Percentiles rank a stretch among this genome's conserved stretches.
These are phyloP conservation scores for Pythium coloratum DNA, from an alignment of 352 stramenopile genomes.

Conservation along the genomic window DNA sequence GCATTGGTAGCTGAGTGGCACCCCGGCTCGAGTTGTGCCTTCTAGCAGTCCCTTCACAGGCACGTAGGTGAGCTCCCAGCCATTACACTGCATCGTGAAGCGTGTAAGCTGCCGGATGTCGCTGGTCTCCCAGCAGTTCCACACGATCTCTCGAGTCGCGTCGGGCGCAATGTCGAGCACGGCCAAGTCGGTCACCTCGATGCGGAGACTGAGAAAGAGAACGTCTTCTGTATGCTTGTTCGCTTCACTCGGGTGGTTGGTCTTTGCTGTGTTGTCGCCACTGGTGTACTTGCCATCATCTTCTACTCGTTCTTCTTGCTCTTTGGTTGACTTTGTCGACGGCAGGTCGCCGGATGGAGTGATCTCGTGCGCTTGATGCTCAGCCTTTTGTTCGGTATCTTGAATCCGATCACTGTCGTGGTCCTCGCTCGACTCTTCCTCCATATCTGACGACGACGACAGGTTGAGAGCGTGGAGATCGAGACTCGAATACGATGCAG, in stretches of 20 bases:
- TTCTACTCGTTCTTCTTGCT: neutral
- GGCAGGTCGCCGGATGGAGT: too few relatives aligned
- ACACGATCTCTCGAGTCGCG: slow-evolving; percentile 28
- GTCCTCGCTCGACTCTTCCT: neutral
- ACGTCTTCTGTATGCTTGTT: slow-evolving; percentile 7
- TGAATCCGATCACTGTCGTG: neutral
- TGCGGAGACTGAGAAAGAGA: slow-evolving; percentile 39
- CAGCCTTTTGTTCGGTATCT: neutral
- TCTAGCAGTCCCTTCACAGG: slow-evolving; percentile 14
- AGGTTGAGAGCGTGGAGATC: slow-evolving; percentile 2
- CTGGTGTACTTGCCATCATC: neutral
- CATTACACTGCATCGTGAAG: slow-evolving; percentile 35
- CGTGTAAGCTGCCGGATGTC: slow-evolving; percentile 41
- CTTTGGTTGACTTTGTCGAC: too few relatives aligned
- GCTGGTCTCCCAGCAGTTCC: slow-evolving; percentile 47
- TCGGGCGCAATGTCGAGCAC: slow-evolving; percentile 37
- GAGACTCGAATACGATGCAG: slow-evolving; percentile 5
- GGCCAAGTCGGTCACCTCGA: slow-evolving; percentile 44
- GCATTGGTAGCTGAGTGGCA: neutral
- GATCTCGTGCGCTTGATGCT: too few relatives aligned
- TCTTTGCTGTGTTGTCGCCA: neutral
- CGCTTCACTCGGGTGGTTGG: neutral
- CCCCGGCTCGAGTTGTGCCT: neutral
- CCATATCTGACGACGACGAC: neutral
- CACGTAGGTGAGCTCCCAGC: slow-evolving; percentile 15